Percentiles rank a stretch among this genome's conserved stretches.
Conservation (phyloP, 2,329 filamentous ascomycete species). For the Cercospora citrullina region DNA sequence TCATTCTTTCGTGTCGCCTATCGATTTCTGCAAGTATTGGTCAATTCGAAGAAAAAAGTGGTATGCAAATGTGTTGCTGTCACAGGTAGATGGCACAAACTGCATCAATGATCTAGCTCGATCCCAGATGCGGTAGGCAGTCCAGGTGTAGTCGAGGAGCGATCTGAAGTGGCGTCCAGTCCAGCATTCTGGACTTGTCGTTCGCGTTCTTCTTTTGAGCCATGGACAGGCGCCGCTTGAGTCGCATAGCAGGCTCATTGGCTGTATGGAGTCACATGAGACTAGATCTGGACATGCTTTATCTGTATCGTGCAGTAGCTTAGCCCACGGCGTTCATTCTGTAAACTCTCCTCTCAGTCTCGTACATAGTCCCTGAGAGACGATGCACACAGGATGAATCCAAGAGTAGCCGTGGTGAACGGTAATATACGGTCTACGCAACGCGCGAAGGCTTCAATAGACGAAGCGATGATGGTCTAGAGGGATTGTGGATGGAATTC, state of each 20-base stretch:
- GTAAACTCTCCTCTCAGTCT: not conserved
- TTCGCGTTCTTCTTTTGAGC: not conserved
- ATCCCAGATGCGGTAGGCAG: not conserved
- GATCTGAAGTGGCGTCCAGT: not conserved
- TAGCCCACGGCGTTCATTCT: not conserved
- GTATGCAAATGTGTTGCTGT: no score
- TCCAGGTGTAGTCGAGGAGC: not conserved
- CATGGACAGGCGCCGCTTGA: not conserved
- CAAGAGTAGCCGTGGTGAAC: no score
- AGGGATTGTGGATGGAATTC: not conserved
- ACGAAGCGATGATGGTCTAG: not conserved
- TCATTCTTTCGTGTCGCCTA: no score
- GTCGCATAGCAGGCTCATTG: not conserved
- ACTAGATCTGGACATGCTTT: not conserved
- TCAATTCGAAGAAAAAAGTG: no score
- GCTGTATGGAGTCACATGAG: not conserved
- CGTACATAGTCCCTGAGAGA: not conserved
- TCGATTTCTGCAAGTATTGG: no score
- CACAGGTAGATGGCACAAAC: not conserved
- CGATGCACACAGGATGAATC: no score
- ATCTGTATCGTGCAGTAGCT: slow-evolving; percentile 13
- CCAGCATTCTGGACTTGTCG: not conserved
- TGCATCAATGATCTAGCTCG: not conserved
- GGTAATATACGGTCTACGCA: no score
- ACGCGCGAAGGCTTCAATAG: no score